phyloP scores from a whole-genome alignment of 345 rosid species.

The Linum usitatissimum region DNA sequence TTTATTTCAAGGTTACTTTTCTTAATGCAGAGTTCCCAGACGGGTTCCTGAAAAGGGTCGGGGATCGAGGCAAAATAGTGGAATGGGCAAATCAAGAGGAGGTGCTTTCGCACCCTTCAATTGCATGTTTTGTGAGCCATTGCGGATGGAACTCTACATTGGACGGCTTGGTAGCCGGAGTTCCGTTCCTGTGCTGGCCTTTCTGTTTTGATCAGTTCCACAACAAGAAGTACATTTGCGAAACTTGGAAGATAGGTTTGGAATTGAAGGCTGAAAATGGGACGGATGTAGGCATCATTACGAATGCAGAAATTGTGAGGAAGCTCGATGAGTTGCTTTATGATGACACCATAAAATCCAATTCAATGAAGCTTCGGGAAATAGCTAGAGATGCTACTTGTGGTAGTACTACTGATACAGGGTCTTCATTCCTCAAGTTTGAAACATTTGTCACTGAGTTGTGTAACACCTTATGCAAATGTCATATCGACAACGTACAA shows the following conservation, averaged over 20 bases:
- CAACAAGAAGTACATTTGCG: slow-evolving; percentile 30
- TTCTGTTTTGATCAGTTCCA: slow-evolving; percentile 35
- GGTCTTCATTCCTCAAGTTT: too few species aligned
- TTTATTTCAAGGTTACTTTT: too few species aligned
- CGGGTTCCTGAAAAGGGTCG: not conserved
- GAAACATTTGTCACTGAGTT: too few species aligned
- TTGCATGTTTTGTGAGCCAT: slow-evolving; percentile 30
- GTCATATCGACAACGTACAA: too few species aligned
- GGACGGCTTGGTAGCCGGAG: slow-evolving; percentile 38
- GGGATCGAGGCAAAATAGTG: not conserved
- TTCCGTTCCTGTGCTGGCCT: slow-evolving; percentile 49
- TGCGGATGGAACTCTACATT: slow-evolving; percentile 59
- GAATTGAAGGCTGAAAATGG: not conserved
- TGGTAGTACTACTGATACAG: too few species aligned
- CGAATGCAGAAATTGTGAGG: too few species aligned
- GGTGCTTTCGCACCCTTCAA: slow-evolving; percentile 13
- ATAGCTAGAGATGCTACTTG: too few species aligned
- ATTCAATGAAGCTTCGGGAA: too few species aligned
- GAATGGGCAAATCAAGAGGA: slow-evolving; percentile 20
- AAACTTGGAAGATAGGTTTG: slow-evolving; percentile 18
- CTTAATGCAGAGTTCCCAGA: not conserved
- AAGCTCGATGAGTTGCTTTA: too few species aligned
- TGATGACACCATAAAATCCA: too few species aligned
- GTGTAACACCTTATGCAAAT: too few species aligned
- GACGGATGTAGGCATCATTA: not conserved